Base-by-base conservation (phyloP, 129 eudicot species). In the Dittrichia graveolens region DNA sequence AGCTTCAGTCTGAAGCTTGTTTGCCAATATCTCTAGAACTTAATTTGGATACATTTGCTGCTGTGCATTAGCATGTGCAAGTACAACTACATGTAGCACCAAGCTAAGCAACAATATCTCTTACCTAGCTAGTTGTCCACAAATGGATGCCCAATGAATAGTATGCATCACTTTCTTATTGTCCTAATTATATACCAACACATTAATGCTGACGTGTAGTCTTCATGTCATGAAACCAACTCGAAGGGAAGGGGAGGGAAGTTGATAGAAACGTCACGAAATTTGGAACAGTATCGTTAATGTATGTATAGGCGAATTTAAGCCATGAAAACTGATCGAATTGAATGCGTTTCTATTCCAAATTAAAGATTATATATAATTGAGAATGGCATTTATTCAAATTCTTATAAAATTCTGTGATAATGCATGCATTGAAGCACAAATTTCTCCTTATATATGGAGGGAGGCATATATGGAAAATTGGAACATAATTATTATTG, bases 341-440 rank as follows among this genome's bases (percentile, higher is more conserved):
- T 24, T 11, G 66, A 70, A 61, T 61, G 56, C 42, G 58, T 75
- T 50, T 70, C 72, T 78, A 67, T 78, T 70, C 72, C 37, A 8
- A 2, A 24, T 24, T 24, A 24, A 78, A 69, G 40, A 60, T 52
- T 49, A 61, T 15, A 69, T 14, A 60, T 59, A 59, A 61, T 31
- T 53, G 60, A 65, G 77, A 78, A 70, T 71, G 66, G 81, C 65
- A 71, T 78, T 52, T 78, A 71, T 78, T 71, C 82, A 78, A 70
- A 78, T 78, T 52, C 82, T 48, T 42, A 41, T 52, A 78, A 62
- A 42, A 78, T 78, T 69, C 75, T 4, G 15, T 55, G 49, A 76
- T 44, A 13, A 73, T 48, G 70, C 53, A 9, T 8, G 4, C 8
- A 44, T n/a, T 15, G 67, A 45, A 50, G 65, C 62, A 75, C 65